Evolutionary conservation across 1,139 yeast species (phyloP).

Genomic region (Cylindricascospora bacillispora): DNA sequence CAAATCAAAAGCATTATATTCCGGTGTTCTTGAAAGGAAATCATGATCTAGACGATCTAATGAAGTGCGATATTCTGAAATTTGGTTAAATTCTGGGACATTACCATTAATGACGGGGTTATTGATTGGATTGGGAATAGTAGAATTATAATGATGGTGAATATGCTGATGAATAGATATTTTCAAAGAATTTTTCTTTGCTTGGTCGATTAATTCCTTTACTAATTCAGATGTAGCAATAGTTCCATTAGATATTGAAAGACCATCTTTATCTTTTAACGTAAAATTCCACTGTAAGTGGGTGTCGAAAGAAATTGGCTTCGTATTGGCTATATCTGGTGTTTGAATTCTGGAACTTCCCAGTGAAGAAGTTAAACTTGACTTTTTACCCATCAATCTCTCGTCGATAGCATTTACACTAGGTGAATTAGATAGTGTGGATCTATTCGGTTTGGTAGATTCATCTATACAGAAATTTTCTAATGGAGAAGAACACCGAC

Average conservation of each 20-base stretch:
- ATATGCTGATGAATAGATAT: conserved; percentile 78
- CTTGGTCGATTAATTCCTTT: conserved; percentile 45
- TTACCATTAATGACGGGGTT: conserved; percentile 2
- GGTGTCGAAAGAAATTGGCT: background rate
- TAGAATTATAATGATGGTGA: conserved; percentile 36
- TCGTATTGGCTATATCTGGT: background rate
- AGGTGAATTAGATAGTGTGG: background rate
- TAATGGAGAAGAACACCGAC: background rate
- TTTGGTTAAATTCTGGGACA: conserved; percentile 2
- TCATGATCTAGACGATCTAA: conserved; percentile 9
- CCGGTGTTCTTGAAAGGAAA: conserved; percentile 15
- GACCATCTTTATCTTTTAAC: conserved; percentile 27
- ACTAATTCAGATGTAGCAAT: conserved; percentile 43
- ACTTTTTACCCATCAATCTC: background rate
- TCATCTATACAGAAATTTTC: background rate
- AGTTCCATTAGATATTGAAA: conserved; percentile 32
- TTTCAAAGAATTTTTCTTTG: conserved; percentile 45
- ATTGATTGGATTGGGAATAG: conserved; percentile 3
- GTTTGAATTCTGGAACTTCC: background rate
- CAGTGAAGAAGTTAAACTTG: background rate
- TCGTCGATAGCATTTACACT: background rate
- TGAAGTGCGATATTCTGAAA: conserved; percentile 4
- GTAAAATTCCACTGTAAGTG: conserved; percentile 32
- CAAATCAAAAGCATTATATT: conserved; percentile 13
- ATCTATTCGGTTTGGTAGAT: background rate